Evolutionary conservation across 257 asterid species (phyloP).

Genomic region (Solanum verrucosum): DNA sequence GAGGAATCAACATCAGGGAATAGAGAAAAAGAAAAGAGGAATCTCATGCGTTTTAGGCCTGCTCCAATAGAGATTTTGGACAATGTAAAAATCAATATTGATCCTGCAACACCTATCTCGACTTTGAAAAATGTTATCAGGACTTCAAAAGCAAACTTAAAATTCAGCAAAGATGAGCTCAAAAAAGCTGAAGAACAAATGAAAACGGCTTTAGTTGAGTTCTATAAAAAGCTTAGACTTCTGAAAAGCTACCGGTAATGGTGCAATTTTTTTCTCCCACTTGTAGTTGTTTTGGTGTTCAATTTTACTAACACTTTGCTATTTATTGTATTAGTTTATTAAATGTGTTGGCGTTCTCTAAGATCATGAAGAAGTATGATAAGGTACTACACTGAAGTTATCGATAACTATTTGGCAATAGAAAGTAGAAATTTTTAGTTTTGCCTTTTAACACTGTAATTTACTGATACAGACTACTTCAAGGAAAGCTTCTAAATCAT

Average conservation of each 20-base stretch:
- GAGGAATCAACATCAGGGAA: background rate
- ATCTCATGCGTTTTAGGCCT: constrained; percentile 15
- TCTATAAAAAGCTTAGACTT: constrained; percentile 53
- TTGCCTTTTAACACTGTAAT: background rate
- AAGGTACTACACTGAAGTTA: constrained; percentile 42
- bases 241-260: constrained; percentile 58
- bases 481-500: constrained; percentile 66
- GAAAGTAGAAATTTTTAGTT: background rate
- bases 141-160: constrained; percentile 28
- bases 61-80: constrained; percentile 47
- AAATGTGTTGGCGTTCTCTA: constrained; percentile 73
- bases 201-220: constrained; percentile 49
- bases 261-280: background rate
- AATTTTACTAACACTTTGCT: background rate
- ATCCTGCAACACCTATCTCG: constrained; percentile 56
- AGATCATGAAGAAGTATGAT: constrained; percentile 86
- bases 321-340: constrained; percentile 45
- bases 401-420: background rate
- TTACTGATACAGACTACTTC: constrained; percentile 45
- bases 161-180: constrained; percentile 53
- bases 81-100: constrained; percentile 53
- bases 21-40: background rate
- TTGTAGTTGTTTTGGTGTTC: background rate
- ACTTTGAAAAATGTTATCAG: constrained; percentile 37
- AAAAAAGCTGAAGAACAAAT: constrained; percentile 47